Evolutionary conservation across 108 stramenopile genomes (phyloP).

Genomic region (Skeletonema tropicum): DNA sequence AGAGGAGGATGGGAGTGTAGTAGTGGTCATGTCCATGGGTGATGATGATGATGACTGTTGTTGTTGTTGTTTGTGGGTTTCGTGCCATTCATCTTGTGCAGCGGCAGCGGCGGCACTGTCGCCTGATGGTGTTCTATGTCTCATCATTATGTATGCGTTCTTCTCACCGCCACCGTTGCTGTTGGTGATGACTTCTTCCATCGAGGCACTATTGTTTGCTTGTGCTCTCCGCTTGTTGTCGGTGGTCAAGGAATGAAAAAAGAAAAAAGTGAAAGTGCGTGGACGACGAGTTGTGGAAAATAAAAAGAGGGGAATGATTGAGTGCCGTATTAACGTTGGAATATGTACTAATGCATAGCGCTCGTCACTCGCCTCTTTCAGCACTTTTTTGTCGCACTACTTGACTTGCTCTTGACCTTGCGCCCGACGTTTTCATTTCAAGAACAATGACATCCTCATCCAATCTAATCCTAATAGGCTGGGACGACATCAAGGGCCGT

Average conservation of each 20-base stretch:
- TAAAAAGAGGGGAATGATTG: too few relatives aligned
- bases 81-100: background rate
- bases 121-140: background rate
- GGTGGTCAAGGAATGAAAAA: too few relatives aligned
- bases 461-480: constrained; percentile 10
- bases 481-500: constrained; percentile 22
- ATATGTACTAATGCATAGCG: background rate
- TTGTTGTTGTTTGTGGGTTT: background rate
- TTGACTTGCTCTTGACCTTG: too few relatives aligned
- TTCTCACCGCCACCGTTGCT: background rate
- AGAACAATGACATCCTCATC: background rate
- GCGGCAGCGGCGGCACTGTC: too few relatives aligned
- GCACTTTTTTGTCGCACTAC: too few relatives aligned
- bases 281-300: too few relatives aligned
- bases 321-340: background rate
- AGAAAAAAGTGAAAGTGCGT: background rate
- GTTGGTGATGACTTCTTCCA: background rate
- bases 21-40: background rate
- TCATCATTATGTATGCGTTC: background rate
- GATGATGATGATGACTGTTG: background rate
- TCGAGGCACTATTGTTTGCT: background rate
- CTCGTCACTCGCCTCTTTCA: background rate
- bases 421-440: too few relatives aligned
- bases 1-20: background rate
- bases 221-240: too few relatives aligned